These are phyloP conservation scores for Ceratocystis cubensis DNA, from an alignment of 2,329 filamentous ascomycete genomes.

Conservation along the genomic window DNA sequence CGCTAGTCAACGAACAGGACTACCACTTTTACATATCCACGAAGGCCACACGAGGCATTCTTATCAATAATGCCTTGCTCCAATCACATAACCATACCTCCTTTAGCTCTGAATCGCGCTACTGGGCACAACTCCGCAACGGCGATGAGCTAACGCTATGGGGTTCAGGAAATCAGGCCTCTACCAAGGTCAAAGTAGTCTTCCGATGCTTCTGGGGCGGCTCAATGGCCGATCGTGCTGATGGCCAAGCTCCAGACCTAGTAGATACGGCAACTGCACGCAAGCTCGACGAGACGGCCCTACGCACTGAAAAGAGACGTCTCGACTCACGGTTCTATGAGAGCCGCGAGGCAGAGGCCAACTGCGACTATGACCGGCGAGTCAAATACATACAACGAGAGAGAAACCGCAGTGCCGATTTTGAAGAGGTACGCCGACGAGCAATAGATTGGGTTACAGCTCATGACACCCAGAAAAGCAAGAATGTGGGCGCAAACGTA, in stretches of 20 bases:
- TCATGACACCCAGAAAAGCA: not conserved
- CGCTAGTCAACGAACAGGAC: conserved; percentile 35
- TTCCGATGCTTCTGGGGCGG: conserved; percentile 47
- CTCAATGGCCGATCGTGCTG: conserved; percentile 30
- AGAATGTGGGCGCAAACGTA: not conserved
- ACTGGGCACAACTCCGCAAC: conserved; percentile 59
- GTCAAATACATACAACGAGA: conserved; percentile 34
- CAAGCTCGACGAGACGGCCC: conserved; percentile 39
- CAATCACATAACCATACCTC: conserved; percentile 43
- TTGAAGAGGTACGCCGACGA: conserved; percentile 38
- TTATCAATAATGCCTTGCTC: conserved; percentile 60
- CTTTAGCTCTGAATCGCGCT: conserved; percentile 40
- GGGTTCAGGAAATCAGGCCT: conserved; percentile 34
- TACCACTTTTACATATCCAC: conserved; percentile 66
- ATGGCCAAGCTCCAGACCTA: conserved; percentile 25
- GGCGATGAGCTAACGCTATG: conserved; percentile 69
- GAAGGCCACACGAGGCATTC: conserved; percentile 63
- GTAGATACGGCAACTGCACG: conserved; percentile 28
- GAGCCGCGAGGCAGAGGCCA: conserved; percentile 33
- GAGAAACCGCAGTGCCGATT: conserved; percentile 37
- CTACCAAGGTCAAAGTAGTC: conserved; percentile 35
- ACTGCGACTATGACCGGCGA: conserved; percentile 35
- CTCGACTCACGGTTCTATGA: conserved; percentile 32
- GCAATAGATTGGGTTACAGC: conserved; percentile 32
- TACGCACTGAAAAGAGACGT: conserved; percentile 35